Evolutionary conservation across 495 filamentous ascomycete species (phyloP).

Genomic region (Schizothecium vesticola): DNA sequence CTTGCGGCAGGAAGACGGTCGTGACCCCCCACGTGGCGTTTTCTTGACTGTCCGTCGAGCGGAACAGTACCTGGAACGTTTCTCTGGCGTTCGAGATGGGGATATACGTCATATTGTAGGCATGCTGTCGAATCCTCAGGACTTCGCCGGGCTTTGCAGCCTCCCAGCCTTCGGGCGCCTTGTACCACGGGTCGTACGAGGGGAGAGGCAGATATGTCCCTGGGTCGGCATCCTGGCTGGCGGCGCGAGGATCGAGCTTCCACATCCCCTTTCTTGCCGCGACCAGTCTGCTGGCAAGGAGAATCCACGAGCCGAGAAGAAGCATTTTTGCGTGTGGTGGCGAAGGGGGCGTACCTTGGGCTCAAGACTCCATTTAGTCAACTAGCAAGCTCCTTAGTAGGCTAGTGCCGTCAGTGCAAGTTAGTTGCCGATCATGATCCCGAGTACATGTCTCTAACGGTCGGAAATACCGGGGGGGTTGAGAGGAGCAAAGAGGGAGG

Average conservation of each 20-base stretch:
- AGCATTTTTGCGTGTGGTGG: not conserved
- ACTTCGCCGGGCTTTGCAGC: conserved; percentile 37
- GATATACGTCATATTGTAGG: conserved; percentile 34
- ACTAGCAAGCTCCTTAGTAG: not conserved
- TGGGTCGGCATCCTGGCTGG: conserved; percentile 2
- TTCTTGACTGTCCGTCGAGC: conserved; percentile 41
- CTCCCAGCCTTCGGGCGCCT: conserved; percentile 36
- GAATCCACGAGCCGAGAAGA: not conserved
- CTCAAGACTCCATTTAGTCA: not conserved
- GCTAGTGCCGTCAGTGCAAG: not conserved
- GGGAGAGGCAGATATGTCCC: conserved; percentile 24
- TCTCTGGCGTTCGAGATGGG: conserved; percentile 20
- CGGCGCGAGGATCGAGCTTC: not conserved
- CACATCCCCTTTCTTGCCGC: not conserved
- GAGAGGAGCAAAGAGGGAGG: not conserved
- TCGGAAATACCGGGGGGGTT: too few species aligned
- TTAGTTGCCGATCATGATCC: not conserved
- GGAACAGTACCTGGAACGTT: conserved; percentile 48
- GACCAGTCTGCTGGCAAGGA: not conserved
- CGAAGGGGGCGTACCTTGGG: too few species aligned
- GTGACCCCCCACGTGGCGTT: conserved; percentile 45
- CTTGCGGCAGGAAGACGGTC: conserved; percentile 41
- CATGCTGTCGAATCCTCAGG: conserved; percentile 38
- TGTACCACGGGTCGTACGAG: conserved; percentile 46
- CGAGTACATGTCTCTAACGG: not conserved